Evolutionary conservation across 257 asterid genomes (phyloP), one percentile per base, ranked within the genome.

Genomic region (Rhazya stricta): DNA sequence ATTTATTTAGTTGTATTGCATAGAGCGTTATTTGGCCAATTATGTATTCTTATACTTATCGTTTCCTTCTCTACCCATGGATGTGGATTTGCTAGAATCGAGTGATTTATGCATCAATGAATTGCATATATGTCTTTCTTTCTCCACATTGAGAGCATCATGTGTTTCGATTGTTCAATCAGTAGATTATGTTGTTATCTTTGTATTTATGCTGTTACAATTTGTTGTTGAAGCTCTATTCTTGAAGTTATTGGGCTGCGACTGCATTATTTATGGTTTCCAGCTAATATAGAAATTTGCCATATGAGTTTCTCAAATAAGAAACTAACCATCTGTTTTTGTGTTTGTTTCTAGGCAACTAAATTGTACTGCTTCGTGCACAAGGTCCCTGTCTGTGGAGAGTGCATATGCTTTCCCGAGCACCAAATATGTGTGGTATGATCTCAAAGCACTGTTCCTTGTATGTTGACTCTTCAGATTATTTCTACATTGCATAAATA

Each of bases 381-480:
- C 93, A 94, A 94, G 87, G 95, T 91, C 79, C 97, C 97, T 29
- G 91, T 94, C 67, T 94, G 98, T 74, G 98, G 97, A 76, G 97
- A 92, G 84, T 94, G 98, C 80, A 88, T 94, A 79, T 94, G 97
- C 88, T 90, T 88, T 72, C 89, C 93, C 5, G 98, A 94, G 82
- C 98, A 94, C 83, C 97, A 88, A 83, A 87, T 88, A 67, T 94
- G 98, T 70, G 97, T 90, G 98, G 98, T 94, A 94, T 66, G 89
- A 72, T 83, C 60, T 74, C 16, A 29, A 32, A 30, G 30, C 53
- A 23, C 36, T 54, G 68, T 30, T n/a, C 13, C 37, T 57, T 37
- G 9, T 15, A 3, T 43, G 15, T 23, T 68, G 36, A 32, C 32
- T 73, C 29, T 36, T 72, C 18, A 21, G 46, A 37, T 21, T 6